Evolutionary conservation across 2,329 filamentous ascomycete species (phyloP), one percentile per base, ranked within the genome.

Genomic region (Diaporthe destruens): DNA sequence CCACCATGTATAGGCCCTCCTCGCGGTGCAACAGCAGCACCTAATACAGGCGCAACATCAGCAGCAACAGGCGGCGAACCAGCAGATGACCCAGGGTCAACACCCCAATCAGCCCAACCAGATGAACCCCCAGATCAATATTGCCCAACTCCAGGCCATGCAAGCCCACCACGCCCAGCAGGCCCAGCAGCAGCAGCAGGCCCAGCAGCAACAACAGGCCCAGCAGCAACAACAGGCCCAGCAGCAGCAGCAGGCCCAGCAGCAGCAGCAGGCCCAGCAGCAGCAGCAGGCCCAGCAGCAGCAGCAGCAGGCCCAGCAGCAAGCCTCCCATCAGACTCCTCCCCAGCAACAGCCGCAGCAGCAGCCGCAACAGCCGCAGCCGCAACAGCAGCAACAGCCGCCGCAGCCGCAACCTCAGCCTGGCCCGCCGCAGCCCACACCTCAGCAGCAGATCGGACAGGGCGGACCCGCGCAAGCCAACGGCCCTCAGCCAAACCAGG

Each of bases 11-110:
- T 75, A 86, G 73, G 81, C 79, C 32, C 80, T 88, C 72, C 79
- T 88, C 74, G 85, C 83, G 4, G 85, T 84, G 14, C 78, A 87
- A 51, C 85, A 87, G 72, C 85, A 87, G 51, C 83, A 85, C 71
- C 79, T 80, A 70, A 80, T 79, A 74, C 81, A 81, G 72, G 82
- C 78, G n/a, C 47, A 82, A 77, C 82, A 81, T 81, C 82, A 78
- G 76, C 81, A 82, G 77, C 82, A 81, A 81, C 82, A 81, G 74
- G 81, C 78, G 69, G 82, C 77, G 5, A 82, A 82, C 39, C 82
- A 81, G 72, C 84, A 80, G 75, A 82, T 84, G 79, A 82, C 83
- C 74, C 83, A 80, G 72, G 83, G 78, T 6, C 83, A 82, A 32
- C 83, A 84, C 72, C 84, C 82, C 32, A 85, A 84, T 25, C 87